Evolutionary conservation across 495 filamentous ascomycete species (phyloP), one percentile per base, ranked within the genome.

Genomic region (Aspergillus nanangensis): DNA sequence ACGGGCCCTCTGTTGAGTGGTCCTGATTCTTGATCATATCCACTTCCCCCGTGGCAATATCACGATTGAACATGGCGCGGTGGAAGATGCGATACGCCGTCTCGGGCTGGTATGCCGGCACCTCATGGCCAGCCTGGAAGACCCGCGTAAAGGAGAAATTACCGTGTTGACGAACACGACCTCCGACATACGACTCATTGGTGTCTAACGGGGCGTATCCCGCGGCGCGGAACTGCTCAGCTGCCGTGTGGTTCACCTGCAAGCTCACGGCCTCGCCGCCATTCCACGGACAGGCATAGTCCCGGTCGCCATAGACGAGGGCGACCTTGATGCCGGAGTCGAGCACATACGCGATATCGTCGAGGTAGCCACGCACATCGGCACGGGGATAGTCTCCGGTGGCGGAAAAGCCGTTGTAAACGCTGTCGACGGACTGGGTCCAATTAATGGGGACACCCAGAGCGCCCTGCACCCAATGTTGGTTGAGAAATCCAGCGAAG

Each of bases 401-500:
- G 0, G 59, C 47, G 0, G 53, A 44, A 51, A 88, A 88, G 4
- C 66, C 79, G 0, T 52, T 20, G 24, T 70, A 72, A 7, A 84
- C 79, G 20, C 63, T 63, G 19, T 56, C 42, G 25, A 61, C 72
- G 0, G 69, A 71, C 38, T 75, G 58, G 13, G 84, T 86, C 65
- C 67, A 89, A 58, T 90, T 91, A 39, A 86, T 62, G 0, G 73
- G 75, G 1, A 80, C 74, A 8, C 86, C 84, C 42, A 90, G 74
- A 0, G 81, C 80, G 0, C 67, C 55, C 47, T 84, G 83, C 5
- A 90, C 78, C 27, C 69, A 72, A 25, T 72, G 69, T 37, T 80
- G 77, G 57, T 78, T 84, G 46, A 90, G 60, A 57, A 78, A 88
- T 25, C 84, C 83, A 8, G 79, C 44, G 52, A 77, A 86, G 43